Conservation (phyloP, 2,329 filamentous ascomycete species). For the Colletotrichum somersetense region DNA sequence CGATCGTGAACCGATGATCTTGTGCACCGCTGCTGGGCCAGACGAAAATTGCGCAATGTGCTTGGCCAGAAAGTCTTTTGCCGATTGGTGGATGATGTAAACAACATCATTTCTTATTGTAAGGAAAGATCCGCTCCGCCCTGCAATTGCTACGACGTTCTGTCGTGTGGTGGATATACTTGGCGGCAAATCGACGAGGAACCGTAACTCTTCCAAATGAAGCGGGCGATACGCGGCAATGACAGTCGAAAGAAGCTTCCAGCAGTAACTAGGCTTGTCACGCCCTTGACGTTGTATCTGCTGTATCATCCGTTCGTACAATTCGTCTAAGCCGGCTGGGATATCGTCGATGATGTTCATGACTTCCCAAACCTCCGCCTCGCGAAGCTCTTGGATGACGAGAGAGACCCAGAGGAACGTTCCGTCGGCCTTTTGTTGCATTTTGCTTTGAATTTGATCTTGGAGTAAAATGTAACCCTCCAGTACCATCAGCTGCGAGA, state of each 20-base stretch:
- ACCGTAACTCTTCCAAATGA: not conserved
- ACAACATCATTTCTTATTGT: not conserved
- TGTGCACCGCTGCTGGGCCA: conserved; percentile 43
- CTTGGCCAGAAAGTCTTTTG: not conserved
- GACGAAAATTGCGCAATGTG: not conserved
- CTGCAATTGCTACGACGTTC: not conserved
- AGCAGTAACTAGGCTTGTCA: not conserved
- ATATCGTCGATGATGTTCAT: not conserved
- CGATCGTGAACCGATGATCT: conserved; percentile 50
- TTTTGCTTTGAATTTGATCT: not conserved
- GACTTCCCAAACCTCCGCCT: not conserved
- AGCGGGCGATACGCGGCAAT: not conserved
- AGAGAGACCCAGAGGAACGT: not conserved
- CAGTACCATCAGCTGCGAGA: not conserved
- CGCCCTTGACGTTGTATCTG: not conserved
- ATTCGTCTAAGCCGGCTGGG: not conserved
- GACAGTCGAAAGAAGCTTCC: not conserved
- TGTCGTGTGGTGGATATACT: not conserved
- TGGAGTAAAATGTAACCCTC: not conserved
- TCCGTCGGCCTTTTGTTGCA: not conserved
- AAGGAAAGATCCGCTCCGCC: not conserved
- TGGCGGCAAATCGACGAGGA: not conserved
- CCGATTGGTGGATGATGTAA: not conserved
- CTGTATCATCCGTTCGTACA: not conserved
- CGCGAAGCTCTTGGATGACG: not conserved